Evolutionary conservation across 352 stramenopile genomes (phyloP).

Genomic region (Phytophthora niederhauseri): DNA sequence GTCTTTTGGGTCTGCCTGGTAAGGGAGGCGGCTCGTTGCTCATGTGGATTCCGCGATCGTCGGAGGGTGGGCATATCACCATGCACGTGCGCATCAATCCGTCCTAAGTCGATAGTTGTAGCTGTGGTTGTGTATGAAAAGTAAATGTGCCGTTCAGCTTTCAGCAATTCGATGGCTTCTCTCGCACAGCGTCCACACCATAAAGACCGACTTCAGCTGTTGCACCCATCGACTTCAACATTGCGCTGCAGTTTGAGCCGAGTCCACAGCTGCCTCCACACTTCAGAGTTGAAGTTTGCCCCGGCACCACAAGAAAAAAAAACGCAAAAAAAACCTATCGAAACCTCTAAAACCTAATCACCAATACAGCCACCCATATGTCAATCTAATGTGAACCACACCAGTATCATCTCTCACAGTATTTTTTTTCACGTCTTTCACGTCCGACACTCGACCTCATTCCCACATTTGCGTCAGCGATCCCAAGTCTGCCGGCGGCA

Average conservation of each 20-base stretch:
- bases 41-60: constrained; percentile 38
- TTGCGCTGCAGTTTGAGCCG: not conserved
- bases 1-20: constrained; percentile 26
- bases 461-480: not conserved
- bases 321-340: not conserved
- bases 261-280: not conserved
- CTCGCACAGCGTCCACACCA: not conserved
- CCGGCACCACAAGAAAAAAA: not conserved
- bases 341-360: not conserved
- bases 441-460: not conserved
- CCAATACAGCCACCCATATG: not conserved
- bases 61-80: constrained; percentile 42
- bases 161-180: too few relatives aligned
- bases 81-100: constrained; percentile 54
- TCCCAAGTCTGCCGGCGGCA: not conserved
- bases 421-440: not conserved
- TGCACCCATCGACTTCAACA: not conserved
- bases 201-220: not conserved
- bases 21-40: constrained; percentile 31
- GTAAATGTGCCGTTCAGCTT: too few relatives aligned
- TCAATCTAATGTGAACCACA: not conserved
- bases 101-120: constrained; percentile 13
- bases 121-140: not conserved
- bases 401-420: not conserved
- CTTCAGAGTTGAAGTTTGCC: not conserved